Evolutionary conservation across 805 yeast species (phyloP).

Genomic region (Candida saitoana): DNA sequence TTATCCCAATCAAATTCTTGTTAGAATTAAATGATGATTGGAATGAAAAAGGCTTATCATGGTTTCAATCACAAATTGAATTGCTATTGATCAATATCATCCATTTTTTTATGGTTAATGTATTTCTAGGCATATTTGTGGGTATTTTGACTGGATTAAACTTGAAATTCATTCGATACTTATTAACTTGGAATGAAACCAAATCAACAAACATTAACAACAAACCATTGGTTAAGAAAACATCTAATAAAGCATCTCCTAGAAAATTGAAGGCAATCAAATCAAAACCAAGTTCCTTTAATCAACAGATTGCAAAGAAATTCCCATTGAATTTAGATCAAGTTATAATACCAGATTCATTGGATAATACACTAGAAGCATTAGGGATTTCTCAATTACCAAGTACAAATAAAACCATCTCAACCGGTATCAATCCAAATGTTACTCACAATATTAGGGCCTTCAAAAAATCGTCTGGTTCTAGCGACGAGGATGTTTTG

Average conservation of each 20-base stretch:
- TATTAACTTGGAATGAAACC: constrained; percentile 5
- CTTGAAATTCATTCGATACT: constrained; percentile 7
- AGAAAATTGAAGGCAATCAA: not conserved
- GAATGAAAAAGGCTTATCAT: constrained; percentile 1
- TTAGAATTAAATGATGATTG: constrained; percentile 9
- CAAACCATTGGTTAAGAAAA: not conserved
- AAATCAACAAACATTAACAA: not conserved
- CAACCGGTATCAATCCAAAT: constrained; percentile 2
- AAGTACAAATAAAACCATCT: constrained; percentile 3
- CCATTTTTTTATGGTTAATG: constrained; percentile 10
- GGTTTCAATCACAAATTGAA: constrained; percentile 9
- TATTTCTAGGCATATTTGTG: constrained; percentile 10
- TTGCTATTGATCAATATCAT: constrained; percentile 7
- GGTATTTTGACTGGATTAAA: constrained; percentile 9
- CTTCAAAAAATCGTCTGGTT: not conserved
- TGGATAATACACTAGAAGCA: not conserved
- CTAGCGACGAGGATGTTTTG: not conserved
- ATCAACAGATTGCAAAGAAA: not conserved
- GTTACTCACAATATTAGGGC: constrained; percentile 3
- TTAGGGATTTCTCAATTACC: constrained; percentile 3
- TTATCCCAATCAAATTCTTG: constrained; percentile 8
- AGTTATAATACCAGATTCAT: not conserved
- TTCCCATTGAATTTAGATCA: not conserved
- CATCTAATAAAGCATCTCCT: not conserved
- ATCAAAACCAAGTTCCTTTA: not conserved